Evolutionary conservation across 495 filamentous ascomycete genomes (phyloP), one percentile per base, ranked within the genome.

Genomic region (Neurospora sp.): DNA sequence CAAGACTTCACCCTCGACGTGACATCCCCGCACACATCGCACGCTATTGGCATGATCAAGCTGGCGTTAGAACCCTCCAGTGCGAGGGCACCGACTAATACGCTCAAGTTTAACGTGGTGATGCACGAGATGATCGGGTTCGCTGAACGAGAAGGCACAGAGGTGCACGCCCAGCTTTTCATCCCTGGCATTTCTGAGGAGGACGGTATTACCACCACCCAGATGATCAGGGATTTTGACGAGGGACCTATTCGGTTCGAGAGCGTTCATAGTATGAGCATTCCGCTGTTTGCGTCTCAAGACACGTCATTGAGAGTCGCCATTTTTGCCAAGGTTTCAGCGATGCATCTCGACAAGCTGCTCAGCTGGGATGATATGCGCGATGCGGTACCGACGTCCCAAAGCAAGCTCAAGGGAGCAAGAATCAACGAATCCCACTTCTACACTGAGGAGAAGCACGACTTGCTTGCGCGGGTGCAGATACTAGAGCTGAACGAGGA

Each of bases 301-400:
- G 89, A 90, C 41, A 90, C 92, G 10, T 90, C 89, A 9, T 82
- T 99, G 54, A 89, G 96, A 72, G 91, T 98, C n/a, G 93, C 94
- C 39, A 91, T 99, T 73, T 98, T 97, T 79, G 95, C 96, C 38
- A 91, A 91, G 76, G 93, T 97, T 70, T 95, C 92, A 18, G 83
- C 90, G 1, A 97, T 98, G 92, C 96, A 99, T 80, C 88, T 99
- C 7, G 96, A 99, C 79, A 98, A 97, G 82, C 86, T 99, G 42
- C 88, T 99, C 5, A 98, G 96, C 82, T 99, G 96, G 96, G 96
- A 99, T 81, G 96, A 97, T 78, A 97, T 99, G 90, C 88, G 94
- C 66, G 95, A 98, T 78, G 87, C 90, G 12, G 84, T 85, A 20
- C 85, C 85, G 7, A 77, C 78, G 38, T 80, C 84, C 1, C 83